Evolutionary conservation across 208 protist species (phyloP).

Genomic region (Entamoeba dispar): DNA sequence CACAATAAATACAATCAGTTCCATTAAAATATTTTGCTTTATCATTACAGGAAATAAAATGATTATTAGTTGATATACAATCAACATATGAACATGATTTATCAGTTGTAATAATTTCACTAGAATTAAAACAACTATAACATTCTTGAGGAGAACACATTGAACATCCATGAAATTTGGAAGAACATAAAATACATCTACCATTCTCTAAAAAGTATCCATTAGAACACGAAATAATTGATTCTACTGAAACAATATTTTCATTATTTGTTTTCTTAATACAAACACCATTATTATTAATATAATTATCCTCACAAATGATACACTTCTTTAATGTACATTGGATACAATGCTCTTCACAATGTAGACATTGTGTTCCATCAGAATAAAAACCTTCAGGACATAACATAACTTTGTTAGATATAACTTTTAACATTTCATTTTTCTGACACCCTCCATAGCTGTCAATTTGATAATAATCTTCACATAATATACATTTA

Average conservation of each 20-base stretch:
- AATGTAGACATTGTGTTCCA: background rate
- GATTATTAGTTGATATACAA: too few species aligned
- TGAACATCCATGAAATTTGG: too few species aligned
- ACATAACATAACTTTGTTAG: background rate
- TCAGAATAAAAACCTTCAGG: background rate
- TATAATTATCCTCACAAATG: background rate
- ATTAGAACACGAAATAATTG: background rate
- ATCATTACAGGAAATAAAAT: background rate
- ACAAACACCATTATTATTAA: background rate
- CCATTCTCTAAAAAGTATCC: background rate
- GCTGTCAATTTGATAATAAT: background rate
- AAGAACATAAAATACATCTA: too few species aligned
- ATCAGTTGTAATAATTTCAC: background rate
- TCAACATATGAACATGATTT: background rate
- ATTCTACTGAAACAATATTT: too few species aligned
- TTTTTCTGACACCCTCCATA: too few species aligned
- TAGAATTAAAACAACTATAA: too few species aligned
- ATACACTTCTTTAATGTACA: background rate
- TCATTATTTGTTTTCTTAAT: background rate
- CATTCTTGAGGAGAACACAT: too few species aligned
- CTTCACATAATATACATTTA: background rate
- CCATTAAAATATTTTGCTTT: background rate
- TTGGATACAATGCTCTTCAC: background rate
- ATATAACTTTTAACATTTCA: background rate
- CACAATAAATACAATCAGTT: background rate